Percentiles rank a stretch among this genome's conserved stretches.
phyloP scores from a whole-genome alignment of 2,329 filamentous ascomycete species.

The Colletotrichum sp. region DNA sequence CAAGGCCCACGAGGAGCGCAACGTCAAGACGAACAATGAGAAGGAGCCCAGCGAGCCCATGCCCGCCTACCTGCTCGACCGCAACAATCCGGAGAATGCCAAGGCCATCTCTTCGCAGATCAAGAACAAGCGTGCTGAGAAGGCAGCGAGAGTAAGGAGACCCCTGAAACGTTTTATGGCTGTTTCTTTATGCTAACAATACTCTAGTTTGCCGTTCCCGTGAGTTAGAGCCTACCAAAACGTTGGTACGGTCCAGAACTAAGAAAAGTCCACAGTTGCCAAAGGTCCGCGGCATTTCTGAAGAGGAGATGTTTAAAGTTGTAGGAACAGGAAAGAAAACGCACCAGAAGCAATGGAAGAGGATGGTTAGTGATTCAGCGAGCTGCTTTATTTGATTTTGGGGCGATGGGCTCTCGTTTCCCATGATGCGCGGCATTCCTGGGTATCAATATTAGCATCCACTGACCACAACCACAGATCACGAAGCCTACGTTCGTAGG shows the following conservation, averaged over 20 bases:
- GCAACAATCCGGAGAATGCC: conserved; percentile 62
- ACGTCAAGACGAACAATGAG: conserved; percentile 85
- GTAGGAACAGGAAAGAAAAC: conserved; percentile 97
- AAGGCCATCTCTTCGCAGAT: conserved; percentile 83
- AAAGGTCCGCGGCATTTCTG: conserved; percentile 66
- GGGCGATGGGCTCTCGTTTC: background rate
- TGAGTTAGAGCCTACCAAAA: background rate
- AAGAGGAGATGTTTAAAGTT: conserved; percentile 98
- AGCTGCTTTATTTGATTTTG: background rate
- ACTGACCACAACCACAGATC: conserved; percentile 39
- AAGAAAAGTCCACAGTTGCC: background rate
- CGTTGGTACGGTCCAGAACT: conserved; percentile 56
- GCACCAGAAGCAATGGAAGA: conserved; percentile 81
- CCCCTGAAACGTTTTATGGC: background rate
- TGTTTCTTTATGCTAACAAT: background rate
- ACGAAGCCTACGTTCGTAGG: conserved; percentile 91
- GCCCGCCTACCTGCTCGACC: conserved; percentile 92
- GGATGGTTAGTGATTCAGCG: conserved; percentile 58
- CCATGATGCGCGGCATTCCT: background rate
- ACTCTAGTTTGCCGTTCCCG: conserved; percentile 77
- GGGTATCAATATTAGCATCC: background rate
- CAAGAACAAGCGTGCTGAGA: conserved; percentile 94
- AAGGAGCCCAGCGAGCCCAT: conserved; percentile 83
- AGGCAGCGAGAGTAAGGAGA: conserved; percentile 68
- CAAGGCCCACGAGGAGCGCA: conserved; percentile 93